Percentiles rank a stretch among this genome's conserved stretches.
Conservation (phyloP, 306 rosid genomes). For the Fragaria vesca region DNA sequence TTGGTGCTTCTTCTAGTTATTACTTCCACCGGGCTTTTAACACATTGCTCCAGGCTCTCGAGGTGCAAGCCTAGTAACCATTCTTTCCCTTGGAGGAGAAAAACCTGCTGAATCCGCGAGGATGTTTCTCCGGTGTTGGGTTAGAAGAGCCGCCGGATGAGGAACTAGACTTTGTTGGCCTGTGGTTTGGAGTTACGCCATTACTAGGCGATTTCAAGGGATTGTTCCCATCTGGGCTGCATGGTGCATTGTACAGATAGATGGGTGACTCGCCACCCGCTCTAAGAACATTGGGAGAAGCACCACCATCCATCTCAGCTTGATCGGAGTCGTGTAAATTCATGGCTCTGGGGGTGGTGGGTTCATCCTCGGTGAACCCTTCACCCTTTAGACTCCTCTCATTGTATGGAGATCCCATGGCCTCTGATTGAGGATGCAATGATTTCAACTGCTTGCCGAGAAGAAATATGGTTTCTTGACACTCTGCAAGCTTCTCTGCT, state of each 20-base stretch:
- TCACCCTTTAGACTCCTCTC: conserved; percentile 56
- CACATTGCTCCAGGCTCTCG: conserved; percentile 21
- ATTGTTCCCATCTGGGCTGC: conserved; percentile 61
- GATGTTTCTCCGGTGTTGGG: conserved; percentile 87
- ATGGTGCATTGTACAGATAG: conserved; percentile 42
- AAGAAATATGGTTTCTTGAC: conserved; percentile 97
- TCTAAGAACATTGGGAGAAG: conserved; percentile 39
- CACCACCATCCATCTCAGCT: conserved; percentile 44
- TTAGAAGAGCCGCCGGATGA: conserved; percentile 64
- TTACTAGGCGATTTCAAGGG: conserved; percentile 53
- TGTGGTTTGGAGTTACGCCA: conserved; percentile 51
- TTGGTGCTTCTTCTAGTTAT: conserved; percentile 40
- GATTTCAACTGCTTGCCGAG: conserved; percentile 87
- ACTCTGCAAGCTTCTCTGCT: conserved; percentile 92
- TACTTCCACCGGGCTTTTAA: conserved; percentile 22
- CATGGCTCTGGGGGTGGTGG: conserved; percentile 44
- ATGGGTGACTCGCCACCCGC: conserved; percentile 60
- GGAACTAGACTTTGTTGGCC: conserved; percentile 72
- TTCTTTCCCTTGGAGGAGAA: conserved; percentile 82
- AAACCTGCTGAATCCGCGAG: conserved; percentile 88
- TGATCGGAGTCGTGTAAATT: conserved; percentile 50
- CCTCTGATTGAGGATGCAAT: conserved; percentile 72
- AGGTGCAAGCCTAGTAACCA: conserved; percentile 53
- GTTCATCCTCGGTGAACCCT: conserved; percentile 46
- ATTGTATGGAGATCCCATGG: conserved; percentile 43